These are phyloP conservation scores for Scutellaria galericulata DNA, from an alignment of 257 asterid genomes.

Conservation along the genomic window DNA sequence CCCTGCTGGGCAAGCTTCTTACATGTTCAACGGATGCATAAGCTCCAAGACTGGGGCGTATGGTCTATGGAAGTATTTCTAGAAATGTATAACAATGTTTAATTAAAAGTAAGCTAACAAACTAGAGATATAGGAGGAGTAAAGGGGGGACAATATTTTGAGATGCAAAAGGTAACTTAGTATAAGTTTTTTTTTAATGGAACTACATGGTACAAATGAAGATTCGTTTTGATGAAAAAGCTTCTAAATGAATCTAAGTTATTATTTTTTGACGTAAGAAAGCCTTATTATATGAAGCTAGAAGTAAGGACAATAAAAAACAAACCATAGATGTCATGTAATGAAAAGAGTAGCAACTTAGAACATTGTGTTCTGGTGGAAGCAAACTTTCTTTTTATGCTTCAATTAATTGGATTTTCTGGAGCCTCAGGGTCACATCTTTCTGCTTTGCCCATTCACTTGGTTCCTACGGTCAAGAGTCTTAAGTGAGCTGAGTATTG, in stretches of 20 bases:
- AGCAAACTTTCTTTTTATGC: background rate
- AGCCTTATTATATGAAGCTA: constrained; percentile 10
- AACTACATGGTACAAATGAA: background rate
- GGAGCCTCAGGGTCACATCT: too few relatives aligned
- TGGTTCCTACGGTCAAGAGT: too few relatives aligned
- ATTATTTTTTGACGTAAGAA: background rate
- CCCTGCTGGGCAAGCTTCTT: background rate
- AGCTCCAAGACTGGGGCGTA: background rate
- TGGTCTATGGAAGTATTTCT: constrained; percentile 4
- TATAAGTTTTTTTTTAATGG: background rate
- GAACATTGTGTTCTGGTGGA: background rate
- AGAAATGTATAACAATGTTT: constrained; percentile 3
- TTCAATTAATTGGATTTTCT: background rate
- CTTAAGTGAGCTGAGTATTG: too few relatives aligned
- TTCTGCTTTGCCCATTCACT: too few relatives aligned
- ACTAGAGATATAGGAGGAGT: constrained; percentile 1
- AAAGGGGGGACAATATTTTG: background rate
- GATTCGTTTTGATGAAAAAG: background rate
- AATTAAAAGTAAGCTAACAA: constrained; percentile 5
- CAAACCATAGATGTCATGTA: background rate
- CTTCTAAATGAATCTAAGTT: background rate
- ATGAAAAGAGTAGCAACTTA: background rate
- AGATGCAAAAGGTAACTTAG: constrained; percentile 15
- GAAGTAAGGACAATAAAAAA: background rate
- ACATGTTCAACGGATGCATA: background rate